Conservation (phyloP, 768 basidiomycete genomes). For the Suillus subluteus region DNA sequence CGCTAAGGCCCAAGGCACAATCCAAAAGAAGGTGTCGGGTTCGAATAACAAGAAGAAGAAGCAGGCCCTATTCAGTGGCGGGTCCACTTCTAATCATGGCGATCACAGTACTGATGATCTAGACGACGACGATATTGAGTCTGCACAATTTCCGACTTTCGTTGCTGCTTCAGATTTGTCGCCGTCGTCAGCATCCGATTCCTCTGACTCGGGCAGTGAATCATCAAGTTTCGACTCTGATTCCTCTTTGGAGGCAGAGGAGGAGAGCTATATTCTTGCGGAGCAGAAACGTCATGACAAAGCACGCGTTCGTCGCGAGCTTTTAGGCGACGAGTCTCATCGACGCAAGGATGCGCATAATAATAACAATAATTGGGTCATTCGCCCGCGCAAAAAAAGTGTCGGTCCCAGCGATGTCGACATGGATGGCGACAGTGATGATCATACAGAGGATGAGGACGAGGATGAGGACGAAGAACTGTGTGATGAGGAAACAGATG, state of each 20-base stretch:
- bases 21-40: slow-evolving; percentile 28
- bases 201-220: slow-evolving; percentile 40
- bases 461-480: slow-evolving; percentile 44
- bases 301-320: slow-evolving; percentile 62
- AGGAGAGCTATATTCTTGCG: slow-evolving; percentile 60
- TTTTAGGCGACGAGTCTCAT: slow-evolving; percentile 56
- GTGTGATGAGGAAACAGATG: slow-evolving; percentile 47
- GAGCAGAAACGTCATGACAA: slow-evolving; percentile 48
- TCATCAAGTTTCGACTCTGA: slow-evolving; percentile 51
- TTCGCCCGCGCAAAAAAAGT: slow-evolving; percentile 69
- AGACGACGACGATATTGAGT: slow-evolving; percentile 36
- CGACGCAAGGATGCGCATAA: slow-evolving; percentile 46
- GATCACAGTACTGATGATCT: slow-evolving; percentile 36
- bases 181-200: slow-evolving; percentile 51
- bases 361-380: slow-evolving; percentile 63
- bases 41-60: slow-evolving; percentile 22
- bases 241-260: slow-evolving; percentile 61
- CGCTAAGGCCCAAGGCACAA: slow-evolving; percentile 43
- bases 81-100: slow-evolving; percentile 32
- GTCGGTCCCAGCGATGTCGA: slow-evolving; percentile 65
- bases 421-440: slow-evolving; percentile 63
- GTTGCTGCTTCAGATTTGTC: slow-evolving; percentile 64
- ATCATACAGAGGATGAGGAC: slow-evolving; percentile 63
- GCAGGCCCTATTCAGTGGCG: slow-evolving; percentile 18
- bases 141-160: slow-evolving; percentile 64